Evolutionary conservation across 345 rosid genomes (phyloP).

Genomic region (Eucalyptus marginata): DNA sequence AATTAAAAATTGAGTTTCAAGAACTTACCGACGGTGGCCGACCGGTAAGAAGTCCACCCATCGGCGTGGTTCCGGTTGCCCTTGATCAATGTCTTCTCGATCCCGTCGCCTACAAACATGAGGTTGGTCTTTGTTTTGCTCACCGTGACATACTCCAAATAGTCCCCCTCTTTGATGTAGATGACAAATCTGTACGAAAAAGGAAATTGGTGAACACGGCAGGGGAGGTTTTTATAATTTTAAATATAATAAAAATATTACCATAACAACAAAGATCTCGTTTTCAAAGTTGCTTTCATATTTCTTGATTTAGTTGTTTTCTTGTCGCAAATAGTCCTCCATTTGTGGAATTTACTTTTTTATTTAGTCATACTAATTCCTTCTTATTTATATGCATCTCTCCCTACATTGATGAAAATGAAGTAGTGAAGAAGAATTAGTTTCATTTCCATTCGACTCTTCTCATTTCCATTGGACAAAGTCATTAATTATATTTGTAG

Average conservation of each 20-base stretch:
- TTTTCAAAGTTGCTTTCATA: background rate
- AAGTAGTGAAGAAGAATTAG: background rate
- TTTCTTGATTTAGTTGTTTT: background rate
- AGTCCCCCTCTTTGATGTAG: constrained; percentile 5
- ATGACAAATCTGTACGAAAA: constrained; percentile 1
- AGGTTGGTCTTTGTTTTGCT: background rate
- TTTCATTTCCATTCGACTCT: background rate
- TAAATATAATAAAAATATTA: background rate
- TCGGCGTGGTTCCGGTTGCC: constrained; percentile 1
- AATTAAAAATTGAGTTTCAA: background rate
- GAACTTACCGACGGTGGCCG: constrained; percentile 13
- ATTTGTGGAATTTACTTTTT: background rate
- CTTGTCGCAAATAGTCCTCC: background rate
- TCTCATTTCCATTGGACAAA: background rate
- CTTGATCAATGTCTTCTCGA: constrained; percentile 1
- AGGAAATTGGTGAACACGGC: background rate
- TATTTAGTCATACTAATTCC: background rate
- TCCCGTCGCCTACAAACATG: constrained; percentile 20
- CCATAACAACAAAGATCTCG: background rate
- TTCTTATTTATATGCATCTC: background rate
- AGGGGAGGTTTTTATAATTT: background rate
- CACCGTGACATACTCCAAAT: constrained; percentile 4
- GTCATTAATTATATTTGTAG: background rate
- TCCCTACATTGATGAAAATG: background rate
- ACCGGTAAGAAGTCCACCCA: background rate